Base-by-base conservation (phyloP, 352 stramenopile genomes). In the Globisporangium takayamanum region DNA sequence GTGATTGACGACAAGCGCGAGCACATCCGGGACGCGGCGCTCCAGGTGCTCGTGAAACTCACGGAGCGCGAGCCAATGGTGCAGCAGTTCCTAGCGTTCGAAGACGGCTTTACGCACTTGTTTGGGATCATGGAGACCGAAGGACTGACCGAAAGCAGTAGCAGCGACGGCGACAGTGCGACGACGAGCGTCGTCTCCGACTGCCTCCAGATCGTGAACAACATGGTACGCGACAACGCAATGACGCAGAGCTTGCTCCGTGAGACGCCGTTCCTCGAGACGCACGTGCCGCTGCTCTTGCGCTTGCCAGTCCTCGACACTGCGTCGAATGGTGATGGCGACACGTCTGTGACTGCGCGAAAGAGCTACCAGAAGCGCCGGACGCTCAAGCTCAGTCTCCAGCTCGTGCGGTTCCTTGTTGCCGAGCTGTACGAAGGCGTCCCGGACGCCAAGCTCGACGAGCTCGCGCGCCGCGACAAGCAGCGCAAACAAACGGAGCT, bases 1-100 rank as follows among this genome's bases (percentile, higher is more conserved):
- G 79, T 89, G 14, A n/a, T 45, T 1, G 75, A 89, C 51, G 83
- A 93, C 66, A 83, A 80, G 61, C 78, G 80, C 7, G 80, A 93
- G 50, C 80, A 93, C 52, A 93, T 93, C 61, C 80, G 83, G n/a
- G 80, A 93, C 46, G 71, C 78, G 0, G 83, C 80, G 10, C 61
- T 93, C 28, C 67, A 87, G 33, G 72, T 93, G 15, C 71, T 93
- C 5, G 72, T 80, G 49, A 77, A 84, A 48, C 66, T 93, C 30
- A 89, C 78, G 5, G 78, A 79, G 55, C 68, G 72, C 18, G 78
- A 89, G 33, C 86, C 78, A 51, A 86, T 81, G 46, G 76, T 81
- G 8, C 83, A 93, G 67, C 83, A 91, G 48, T 93, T 93, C 59
- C 55, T 93, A 18, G 83, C 80, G 0, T 93, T 88, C 66, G 83